Evolutionary conservation across 2,329 filamentous ascomycete species (phyloP), one percentile per base, ranked within the genome.

Genomic region (Byssothecium circinans): DNA sequence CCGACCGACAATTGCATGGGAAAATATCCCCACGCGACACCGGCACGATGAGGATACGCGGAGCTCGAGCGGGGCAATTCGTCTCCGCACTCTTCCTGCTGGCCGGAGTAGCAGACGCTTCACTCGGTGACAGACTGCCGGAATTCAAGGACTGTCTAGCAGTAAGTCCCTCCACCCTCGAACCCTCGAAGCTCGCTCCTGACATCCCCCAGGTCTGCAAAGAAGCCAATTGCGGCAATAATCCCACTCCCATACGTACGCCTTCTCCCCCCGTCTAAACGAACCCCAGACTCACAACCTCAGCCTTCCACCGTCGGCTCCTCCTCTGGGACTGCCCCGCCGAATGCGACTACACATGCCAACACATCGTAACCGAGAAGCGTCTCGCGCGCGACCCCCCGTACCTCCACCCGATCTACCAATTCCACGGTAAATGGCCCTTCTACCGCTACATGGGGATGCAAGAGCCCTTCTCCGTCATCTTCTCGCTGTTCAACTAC

Each of bases 371-470:
- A 50, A 97, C 94, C 47, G 74, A 82, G 60, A 75, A 75, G 49
- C 89, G 92, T 54, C 74, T 91, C 56, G 76, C 81, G 20, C 77
- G 81, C 53, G 81, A 83, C 50, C 81, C 82, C 27, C 82, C 82
- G 1, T 84, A 85, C 76, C 75, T 82, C 53, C 71, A 83, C 23
- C 81, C 85, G 10, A 73, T 96, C 41, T 86, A 92, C 47, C 94
- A 99, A 75, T 99, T 91, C 78, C 91, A 99, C 76, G 94, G 94
- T 25, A 99, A 99, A 81, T 99, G 94, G 94, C 94, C 94, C 32
- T 99, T 99, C 75, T 79, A 86, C 71, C 88, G 94, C 57, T 81
- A 96, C 65, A 74, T 95, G 44, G 94, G 94, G 70, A 87, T 96
- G 77, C 94, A 99, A 75, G 94, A 99, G 75, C 91, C 92, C 49